These are phyloP conservation scores for Hansenula lynferdii DNA, from an alignment of 1,139 yeast genomes.

Conservation along the genomic window DNA sequence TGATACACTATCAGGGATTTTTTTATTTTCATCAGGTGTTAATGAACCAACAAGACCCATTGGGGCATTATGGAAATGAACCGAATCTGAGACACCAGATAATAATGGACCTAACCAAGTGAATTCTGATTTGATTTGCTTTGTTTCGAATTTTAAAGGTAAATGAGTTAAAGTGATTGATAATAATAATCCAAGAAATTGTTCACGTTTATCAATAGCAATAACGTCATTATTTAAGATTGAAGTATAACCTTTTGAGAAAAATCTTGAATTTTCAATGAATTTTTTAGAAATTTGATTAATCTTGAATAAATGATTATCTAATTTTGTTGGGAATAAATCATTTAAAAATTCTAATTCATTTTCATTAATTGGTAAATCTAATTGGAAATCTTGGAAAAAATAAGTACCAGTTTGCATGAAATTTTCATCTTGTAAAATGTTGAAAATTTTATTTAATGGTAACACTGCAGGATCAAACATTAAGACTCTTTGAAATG, in stretches of 20 bases:
- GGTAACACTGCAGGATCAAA: conserved; percentile 3
- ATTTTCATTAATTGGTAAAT: conserved; percentile 17
- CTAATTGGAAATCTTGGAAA: conserved; percentile 25
- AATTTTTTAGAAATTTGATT: background rate
- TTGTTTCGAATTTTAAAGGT: background rate
- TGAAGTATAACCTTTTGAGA: background rate
- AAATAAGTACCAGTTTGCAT: conserved; percentile 12
- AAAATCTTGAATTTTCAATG: background rate
- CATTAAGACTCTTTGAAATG: conserved; percentile 2
- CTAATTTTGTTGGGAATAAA: conserved; percentile 31
- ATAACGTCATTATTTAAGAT: conserved; percentile 1
- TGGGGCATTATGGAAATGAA: background rate
- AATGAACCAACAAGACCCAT: conserved; percentile 1
- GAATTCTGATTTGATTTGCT: background rate
- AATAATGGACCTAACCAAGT: conserved; percentile 3
- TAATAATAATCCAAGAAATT: conserved; percentile 1
- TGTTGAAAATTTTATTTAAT: background rate
- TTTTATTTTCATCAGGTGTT: conserved; percentile 1
- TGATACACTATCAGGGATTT: conserved; percentile 2
- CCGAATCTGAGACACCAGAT: background rate
- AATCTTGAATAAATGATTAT: conserved; percentile 26
- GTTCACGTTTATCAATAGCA: conserved; percentile 1
- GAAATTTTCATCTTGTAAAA: background rate
- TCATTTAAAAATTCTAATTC: conserved; percentile 31
- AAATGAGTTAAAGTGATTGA: background rate